These are phyloP conservation scores for Persicaria tinctoria DNA, from an alignment of 148 eudicot genomes.

Conservation along the genomic window DNA sequence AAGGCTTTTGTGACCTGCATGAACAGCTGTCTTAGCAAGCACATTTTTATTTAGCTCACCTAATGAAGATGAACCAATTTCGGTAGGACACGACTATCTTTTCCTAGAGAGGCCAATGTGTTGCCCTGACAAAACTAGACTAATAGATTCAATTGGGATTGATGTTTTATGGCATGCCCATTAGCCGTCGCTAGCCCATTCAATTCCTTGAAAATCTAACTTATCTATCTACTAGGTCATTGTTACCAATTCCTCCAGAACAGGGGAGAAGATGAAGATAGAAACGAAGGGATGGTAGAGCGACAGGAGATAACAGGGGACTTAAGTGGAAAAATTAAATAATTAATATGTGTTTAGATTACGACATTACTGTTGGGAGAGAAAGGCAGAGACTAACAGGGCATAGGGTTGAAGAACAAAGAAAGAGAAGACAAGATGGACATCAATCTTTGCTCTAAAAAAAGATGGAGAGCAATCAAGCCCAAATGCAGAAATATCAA, in stretches of 20 bases:
- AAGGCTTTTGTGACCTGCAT: background rate
- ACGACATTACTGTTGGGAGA: background rate
- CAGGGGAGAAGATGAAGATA: background rate
- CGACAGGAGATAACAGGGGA: background rate
- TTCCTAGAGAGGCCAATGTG: background rate
- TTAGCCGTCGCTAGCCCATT: background rate
- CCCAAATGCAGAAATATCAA: background rate
- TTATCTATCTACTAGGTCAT: background rate
- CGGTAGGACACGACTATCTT: background rate
- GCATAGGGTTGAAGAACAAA: background rate
- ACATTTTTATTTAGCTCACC: background rate
- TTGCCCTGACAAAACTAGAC: no score
- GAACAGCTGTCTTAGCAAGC: background rate
- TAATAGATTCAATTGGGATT: background rate
- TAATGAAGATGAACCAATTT: background rate
- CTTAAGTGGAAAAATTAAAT: background rate
- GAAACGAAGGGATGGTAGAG: background rate
- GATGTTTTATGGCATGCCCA: background rate
- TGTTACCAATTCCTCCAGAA: background rate
- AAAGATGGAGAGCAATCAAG: background rate
- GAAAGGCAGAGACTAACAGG: background rate
- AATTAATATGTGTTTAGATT: background rate
- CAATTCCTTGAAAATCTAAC: background rate
- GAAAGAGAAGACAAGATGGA: background rate
- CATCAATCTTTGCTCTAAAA: no score